These are phyloP conservation scores for Lachnellula willkommii DNA, from an alignment of 2,329 filamentous ascomycete species.

Conservation along the genomic window DNA sequence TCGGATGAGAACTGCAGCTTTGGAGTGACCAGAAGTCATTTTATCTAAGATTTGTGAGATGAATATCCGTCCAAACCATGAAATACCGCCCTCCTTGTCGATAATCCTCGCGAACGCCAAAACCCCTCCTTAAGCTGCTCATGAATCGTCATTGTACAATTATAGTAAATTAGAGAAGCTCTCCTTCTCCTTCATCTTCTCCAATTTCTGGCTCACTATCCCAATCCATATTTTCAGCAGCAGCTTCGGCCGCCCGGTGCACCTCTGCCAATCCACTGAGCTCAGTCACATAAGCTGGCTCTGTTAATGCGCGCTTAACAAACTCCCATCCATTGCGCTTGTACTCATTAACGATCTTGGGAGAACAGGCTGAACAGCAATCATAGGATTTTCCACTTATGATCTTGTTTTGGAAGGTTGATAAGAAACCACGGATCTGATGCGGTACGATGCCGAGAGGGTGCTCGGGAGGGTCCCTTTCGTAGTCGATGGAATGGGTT, in stretches of 20 bases:
- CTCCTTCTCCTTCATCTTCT: conserved; percentile 45
- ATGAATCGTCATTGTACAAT: conserved; percentile 4
- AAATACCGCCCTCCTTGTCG: background rate
- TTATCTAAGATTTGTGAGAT: background rate
- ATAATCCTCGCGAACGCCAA: background rate
- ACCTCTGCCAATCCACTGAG: conserved; percentile 69
- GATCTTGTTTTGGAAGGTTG: conserved; percentile 67
- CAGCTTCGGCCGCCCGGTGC: conserved; percentile 51
- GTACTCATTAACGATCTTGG: conserved; percentile 63
- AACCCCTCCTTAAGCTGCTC: background rate
- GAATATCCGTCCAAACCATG: background rate
- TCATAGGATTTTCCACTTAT: conserved; percentile 72
- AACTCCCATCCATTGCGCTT: conserved; percentile 67
- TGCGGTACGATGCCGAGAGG: conserved; percentile 69
- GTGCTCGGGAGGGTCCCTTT: conserved; percentile 52
- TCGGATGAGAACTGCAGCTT: too few species aligned
- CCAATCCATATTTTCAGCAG: conserved; percentile 51
- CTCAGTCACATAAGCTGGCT: conserved; percentile 74
- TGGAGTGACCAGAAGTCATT: too few species aligned
- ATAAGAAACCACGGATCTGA: conserved; percentile 72
- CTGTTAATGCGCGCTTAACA: conserved; percentile 65
- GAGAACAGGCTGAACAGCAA: conserved; percentile 75
- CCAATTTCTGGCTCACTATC: conserved; percentile 51
- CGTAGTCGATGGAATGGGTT: conserved; percentile 38
- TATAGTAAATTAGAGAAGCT: conserved; percentile 21